Evolutionary conservation across 1,284 basidiomycete species (phyloP).

Genomic region (Anthracocystis walkeri): DNA sequence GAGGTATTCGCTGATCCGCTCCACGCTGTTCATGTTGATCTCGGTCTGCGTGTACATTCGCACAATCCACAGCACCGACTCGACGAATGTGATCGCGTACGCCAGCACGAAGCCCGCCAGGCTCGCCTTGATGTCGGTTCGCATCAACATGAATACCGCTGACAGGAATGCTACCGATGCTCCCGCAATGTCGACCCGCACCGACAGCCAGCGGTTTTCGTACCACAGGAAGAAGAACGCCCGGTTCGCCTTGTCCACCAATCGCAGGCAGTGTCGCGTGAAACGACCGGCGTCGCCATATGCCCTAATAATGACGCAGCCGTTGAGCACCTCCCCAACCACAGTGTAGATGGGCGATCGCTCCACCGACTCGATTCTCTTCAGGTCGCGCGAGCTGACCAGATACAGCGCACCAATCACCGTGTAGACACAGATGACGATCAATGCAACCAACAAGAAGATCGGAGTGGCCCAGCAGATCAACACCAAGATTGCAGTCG

Average conservation of each 20-base stretch:
- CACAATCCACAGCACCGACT: slow-evolving; percentile 73
- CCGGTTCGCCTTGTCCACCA: slow-evolving; percentile 72
- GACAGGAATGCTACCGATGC: slow-evolving; percentile 61
- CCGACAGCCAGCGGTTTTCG: slow-evolving; percentile 71
- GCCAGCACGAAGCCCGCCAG: slow-evolving; percentile 63
- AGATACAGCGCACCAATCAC: slow-evolving; percentile 67
- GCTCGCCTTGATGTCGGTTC: slow-evolving; percentile 65
- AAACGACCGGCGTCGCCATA: slow-evolving; percentile 86
- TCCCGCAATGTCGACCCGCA: slow-evolving; percentile 67
- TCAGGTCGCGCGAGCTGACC: slow-evolving; percentile 66
- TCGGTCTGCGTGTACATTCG: slow-evolving; percentile 66
- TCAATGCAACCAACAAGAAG: slow-evolving; percentile 52
- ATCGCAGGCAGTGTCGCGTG: slow-evolving; percentile 71
- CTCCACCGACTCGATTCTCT: slow-evolving; percentile 67
- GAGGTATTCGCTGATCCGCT: slow-evolving; percentile 69
- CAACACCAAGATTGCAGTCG: slow-evolving; percentile 58
- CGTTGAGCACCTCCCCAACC: slow-evolving; percentile 77
- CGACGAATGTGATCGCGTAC: slow-evolving; percentile 73
- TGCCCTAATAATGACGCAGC: slow-evolving; percentile 86
- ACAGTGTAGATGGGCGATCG: slow-evolving; percentile 69
- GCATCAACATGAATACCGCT: slow-evolving; percentile 74
- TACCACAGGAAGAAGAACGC: slow-evolving; percentile 73
- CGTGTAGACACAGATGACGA: slow-evolving; percentile 61
- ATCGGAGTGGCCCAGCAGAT: slow-evolving; percentile 66
- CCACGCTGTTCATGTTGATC: slow-evolving; percentile 70